Evolutionary conservation across 331 rosid species (phyloP), one percentile per base, ranked within the genome.

Genomic region (Spiraea crenata): DNA sequence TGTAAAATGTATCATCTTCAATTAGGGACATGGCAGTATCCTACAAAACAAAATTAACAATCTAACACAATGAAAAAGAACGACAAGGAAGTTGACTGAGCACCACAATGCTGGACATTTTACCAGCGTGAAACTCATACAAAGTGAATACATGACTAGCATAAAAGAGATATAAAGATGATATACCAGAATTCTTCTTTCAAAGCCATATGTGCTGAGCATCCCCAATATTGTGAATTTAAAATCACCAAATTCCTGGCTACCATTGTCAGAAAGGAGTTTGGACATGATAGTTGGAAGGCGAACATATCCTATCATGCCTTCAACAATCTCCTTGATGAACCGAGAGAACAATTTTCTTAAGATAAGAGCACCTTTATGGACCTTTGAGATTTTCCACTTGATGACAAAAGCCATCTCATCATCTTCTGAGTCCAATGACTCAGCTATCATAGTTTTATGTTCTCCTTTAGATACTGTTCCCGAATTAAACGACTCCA

Each of bases 311-410:
- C 99, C 99, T 38, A 89, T 91, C 97, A 95, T 91, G 69, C 97
- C 97, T 79, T 95, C 99, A 63, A 91, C 99, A 75, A 95, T 95
- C 80, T 87, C 97, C 84, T 86, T 89, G 85, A 95, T 83, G 85
- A 91, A 91, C 72, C 73, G 86, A 78, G 96, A 87, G 66, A 95
- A 82, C 82, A 95, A 52, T 73, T 86, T 95, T 83, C 83, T 87
- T 80, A 87, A 81, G 70, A 89, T 57, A 79, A 76, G 87, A 81
- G 82, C 83, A 40, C 82, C 82, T 69, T 80, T 84, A 47, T 16
- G 70, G 57, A 88, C 84, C 73, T 78, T 82, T 1, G 90, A 79
- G 80, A 95, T 86, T 83, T 88, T 87, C 99, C 99, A 95, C 61
- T 81, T 85, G 81, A 82, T 84, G 67, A 77, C 79, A 65, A 75